phyloP scores from a whole-genome alignment of 148 eudicot species.

The Cornus florida region DNA sequence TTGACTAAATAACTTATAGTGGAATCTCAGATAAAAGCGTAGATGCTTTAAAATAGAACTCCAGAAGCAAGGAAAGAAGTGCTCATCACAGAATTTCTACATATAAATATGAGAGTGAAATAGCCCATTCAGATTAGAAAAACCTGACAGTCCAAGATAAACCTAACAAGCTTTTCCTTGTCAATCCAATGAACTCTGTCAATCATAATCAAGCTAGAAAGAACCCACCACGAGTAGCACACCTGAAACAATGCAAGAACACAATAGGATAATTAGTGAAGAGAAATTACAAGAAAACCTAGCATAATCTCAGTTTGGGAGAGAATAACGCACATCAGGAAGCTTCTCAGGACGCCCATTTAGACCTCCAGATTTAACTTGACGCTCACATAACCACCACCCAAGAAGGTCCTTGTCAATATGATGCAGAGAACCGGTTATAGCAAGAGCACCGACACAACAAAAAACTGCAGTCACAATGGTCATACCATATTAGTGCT shows the following conservation, averaged over 20 bases:
- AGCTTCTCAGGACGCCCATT: constrained; percentile 98
- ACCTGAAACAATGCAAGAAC: constrained; percentile 41
- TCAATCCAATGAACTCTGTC: constrained; percentile 99
- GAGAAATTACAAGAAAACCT: not conserved
- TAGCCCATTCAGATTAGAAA: not conserved
- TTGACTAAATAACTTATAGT: not conserved
- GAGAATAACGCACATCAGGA: constrained; percentile 65
- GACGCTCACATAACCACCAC: constrained; percentile 98
- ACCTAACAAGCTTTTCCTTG: constrained; percentile 70
- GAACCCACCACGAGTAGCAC: constrained; percentile 99
- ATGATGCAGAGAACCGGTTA: constrained; percentile 80
- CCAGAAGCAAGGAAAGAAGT: too few species aligned
- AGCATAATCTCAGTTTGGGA: not conserved
- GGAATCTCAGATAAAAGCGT: not conserved
- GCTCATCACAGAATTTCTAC: not conserved
- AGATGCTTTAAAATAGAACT: too few species aligned
- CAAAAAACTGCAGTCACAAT: constrained; percentile 69
- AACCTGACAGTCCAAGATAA: constrained; percentile 92
- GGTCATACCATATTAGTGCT: not conserved
- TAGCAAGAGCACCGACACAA: constrained; percentile 91
- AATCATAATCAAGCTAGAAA: constrained; percentile 88
- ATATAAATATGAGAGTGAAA: not conserved
- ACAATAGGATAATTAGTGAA: not conserved
- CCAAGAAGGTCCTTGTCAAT: constrained; percentile 96
- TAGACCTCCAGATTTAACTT: constrained; percentile 90